These are phyloP conservation scores for Monosporascus sp. DNA, from an alignment of 2,329 filamentous ascomycete species.

Conservation along the genomic window DNA sequence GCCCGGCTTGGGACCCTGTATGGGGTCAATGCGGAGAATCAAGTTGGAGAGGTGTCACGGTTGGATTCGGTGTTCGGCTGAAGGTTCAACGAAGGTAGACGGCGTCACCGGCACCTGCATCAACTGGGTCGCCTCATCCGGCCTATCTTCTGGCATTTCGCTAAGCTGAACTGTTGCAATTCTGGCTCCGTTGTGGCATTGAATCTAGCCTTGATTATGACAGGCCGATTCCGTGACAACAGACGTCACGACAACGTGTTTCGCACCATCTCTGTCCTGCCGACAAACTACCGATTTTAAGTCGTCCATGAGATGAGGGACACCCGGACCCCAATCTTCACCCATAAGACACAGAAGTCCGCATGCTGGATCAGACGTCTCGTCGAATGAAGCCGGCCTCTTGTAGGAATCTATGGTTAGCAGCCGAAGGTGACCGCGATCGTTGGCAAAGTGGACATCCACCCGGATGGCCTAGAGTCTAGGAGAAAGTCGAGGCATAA, in stretches of 20 bases:
- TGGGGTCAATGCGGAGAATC: background rate
- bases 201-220: background rate
- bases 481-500: no score
- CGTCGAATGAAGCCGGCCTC: background rate
- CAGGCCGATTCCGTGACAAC: background rate
- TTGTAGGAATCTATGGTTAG: background rate
- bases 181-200: background rate
- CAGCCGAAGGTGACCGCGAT: background rate
- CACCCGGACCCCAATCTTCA: background rate
- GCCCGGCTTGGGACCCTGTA: background rate
- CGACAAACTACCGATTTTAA: no score
- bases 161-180: background rate
- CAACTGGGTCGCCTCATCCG: background rate
- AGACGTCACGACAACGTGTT: background rate
- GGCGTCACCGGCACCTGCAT: no score
- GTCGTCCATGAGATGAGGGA: background rate
- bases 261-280: background rate
- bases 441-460: background rate
- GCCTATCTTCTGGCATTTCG: background rate
- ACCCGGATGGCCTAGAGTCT: background rate
- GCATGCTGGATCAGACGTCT: background rate
- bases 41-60: background rate
- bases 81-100: background rate
- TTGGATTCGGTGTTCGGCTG: background rate
- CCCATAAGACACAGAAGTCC: background rate